phyloP scores from a whole-genome alignment of 1,139 yeast species.

The Debaryomyces psychrophilus region DNA sequence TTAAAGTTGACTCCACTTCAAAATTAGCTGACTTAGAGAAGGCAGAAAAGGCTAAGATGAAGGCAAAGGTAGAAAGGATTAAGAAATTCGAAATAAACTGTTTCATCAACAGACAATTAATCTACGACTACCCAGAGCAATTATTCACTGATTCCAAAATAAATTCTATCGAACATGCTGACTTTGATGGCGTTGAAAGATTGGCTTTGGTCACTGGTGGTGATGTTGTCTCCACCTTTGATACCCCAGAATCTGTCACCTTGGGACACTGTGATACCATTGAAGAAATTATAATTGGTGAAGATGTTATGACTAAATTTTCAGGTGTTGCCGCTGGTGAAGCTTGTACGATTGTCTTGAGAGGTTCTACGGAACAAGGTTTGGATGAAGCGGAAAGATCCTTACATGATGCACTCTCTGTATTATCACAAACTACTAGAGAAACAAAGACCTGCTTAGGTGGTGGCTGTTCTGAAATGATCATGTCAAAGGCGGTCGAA shows the following conservation, averaged over 20 bases:
- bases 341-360: conserved; percentile 93
- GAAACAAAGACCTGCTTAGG: conserved; percentile 96
- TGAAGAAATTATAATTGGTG: conserved; percentile 93
- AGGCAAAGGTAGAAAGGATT: conserved; percentile 83
- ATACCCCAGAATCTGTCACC: conserved; percentile 81
- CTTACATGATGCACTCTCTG: conserved; percentile 94
- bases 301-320: conserved; percentile 81
- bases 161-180: conserved; percentile 96
- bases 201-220: conserved; percentile 97
- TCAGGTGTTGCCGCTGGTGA: conserved; percentile 95
- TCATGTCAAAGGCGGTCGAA: conserved; percentile 97
- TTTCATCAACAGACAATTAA: conserved; percentile 92
- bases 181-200: conserved; percentile 97
- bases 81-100: conserved; percentile 81
- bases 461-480: conserved; percentile 98
- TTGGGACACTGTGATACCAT: conserved; percentile 87
- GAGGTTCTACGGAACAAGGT: conserved; percentile 97
- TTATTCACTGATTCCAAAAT: conserved; percentile 84
- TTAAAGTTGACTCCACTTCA: conserved; percentile 92
- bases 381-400: conserved; percentile 95
- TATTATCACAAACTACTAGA: conserved; percentile 89
- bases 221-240: conserved; percentile 96
- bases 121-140: conserved; percentile 98
- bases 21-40: conserved; percentile 94
- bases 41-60: conserved; percentile 95